Base-by-base conservation (phyloP, 2,329 filamentous ascomycete species). In the Aspergillus aculeatus region DNA sequence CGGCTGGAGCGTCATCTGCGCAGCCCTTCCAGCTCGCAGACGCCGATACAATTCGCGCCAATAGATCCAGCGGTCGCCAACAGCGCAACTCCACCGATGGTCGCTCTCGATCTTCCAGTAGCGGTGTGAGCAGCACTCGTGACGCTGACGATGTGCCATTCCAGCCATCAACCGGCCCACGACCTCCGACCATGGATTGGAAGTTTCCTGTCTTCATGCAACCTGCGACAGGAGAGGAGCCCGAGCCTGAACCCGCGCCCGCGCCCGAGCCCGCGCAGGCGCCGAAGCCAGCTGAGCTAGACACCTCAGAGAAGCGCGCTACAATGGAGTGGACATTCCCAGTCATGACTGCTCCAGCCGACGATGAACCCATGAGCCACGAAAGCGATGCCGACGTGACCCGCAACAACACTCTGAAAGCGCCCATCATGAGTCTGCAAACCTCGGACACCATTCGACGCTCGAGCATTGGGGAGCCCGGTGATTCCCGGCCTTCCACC, bases 321-420 rank as follows among this genome's bases (percentile, higher is more conserved):
- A 78, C 76, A 4, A 81, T 80, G 72, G 81, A 84, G 35, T 86
- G 83, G 83, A 83, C 79, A 12, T 85, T 85, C 62, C 81, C 82
- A 7, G 71, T 76, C 3, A 78, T 77, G 73, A 72, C 61, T 6
- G 56, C 70, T 1, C 54, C 69, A 3, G 66, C 58, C 50, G 64
- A 63, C 57, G 53, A 48, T 14, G 53, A 59, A 14, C 31, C 48
- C 31, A 59, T 47, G 12, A 57, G 31, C 16, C 35, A 35, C 41
- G 54, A 49, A 19, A 62, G 47, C 35, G 55, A 55, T 26, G 49
- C 50, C 12, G 64, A 68, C 12, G 51, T 62, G 16, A 70, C 67
- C 41, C 70, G 67, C n/a, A 64, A 71, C 47, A 69, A 73, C 44
- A 77, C 74, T 21, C 64, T 77, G 29, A 69, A 68, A 29, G 73